These are phyloP conservation scores for Blepharisma stoltei DNA, from an alignment of 73 alveolate genomes.

Conservation along the genomic window DNA sequence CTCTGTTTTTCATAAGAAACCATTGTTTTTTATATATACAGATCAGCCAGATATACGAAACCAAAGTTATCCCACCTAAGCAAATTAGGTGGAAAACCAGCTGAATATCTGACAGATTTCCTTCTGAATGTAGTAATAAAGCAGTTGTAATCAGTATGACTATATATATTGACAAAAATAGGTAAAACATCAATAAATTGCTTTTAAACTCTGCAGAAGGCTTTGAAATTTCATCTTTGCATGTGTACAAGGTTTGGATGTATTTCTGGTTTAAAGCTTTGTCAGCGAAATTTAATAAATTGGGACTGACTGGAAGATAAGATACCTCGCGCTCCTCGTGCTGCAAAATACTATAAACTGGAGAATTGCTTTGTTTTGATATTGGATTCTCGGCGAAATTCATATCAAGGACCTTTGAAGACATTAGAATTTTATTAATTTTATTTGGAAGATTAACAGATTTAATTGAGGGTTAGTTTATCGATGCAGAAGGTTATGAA, in stretches of 20 bases:
- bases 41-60: not conserved
- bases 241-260: no score
- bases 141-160: not conserved
- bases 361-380: not conserved
- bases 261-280: not conserved
- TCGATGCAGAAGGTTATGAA: no score
- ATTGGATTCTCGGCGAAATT: not conserved
- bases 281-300: not conserved
- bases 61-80: not conserved
- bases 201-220: constrained; percentile 8
- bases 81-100: not conserved
- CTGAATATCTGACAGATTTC: not conserved
- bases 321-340: constrained; percentile 4
- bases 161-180: not conserved
- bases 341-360: not conserved
- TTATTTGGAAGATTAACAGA: no score
- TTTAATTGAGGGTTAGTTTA: no score
- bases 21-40: not conserved
- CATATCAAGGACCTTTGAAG: not conserved
- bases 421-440: no score
- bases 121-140: not conserved
- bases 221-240: no score
- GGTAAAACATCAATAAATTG: not conserved
- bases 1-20: not conserved
- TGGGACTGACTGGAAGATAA: not conserved